Evolutionary conservation across 2,329 filamentous ascomycete species (phyloP).

Genomic region (Aspergillus pseudoviridinutans): DNA sequence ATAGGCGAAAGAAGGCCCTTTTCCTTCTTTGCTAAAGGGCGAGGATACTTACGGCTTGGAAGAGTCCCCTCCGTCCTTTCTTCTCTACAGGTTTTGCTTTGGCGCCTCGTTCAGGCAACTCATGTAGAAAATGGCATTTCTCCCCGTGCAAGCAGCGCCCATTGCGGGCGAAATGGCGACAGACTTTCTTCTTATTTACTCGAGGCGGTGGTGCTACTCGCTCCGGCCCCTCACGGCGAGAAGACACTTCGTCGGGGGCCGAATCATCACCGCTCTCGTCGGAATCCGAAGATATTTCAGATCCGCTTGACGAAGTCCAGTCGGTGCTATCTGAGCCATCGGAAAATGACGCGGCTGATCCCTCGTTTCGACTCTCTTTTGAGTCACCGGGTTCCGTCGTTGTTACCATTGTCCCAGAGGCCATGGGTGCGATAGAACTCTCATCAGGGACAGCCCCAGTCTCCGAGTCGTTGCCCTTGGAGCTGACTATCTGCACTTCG

Average conservation of each 20-base stretch:
- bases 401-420: not conserved
- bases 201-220: constrained; percentile 37
- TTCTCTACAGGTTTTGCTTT: constrained; percentile 27
- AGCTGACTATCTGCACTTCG: not conserved
- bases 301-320: constrained; percentile 39
- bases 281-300: constrained; percentile 21
- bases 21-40: not conserved
- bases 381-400: not conserved
- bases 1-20: not conserved
- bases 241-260: constrained; percentile 41
- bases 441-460: not conserved
- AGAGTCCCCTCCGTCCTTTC: constrained; percentile 39
- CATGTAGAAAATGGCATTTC: constrained; percentile 42
- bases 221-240: constrained; percentile 39
- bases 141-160: constrained; percentile 42
- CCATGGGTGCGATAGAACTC: not conserved
- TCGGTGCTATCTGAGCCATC: constrained; percentile 27
- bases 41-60: constrained; percentile 37
- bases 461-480: not conserved
- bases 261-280: constrained; percentile 29
- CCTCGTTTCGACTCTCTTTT: constrained; percentile 1
- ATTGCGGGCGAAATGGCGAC: constrained; percentile 39
- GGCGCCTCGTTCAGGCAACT: constrained; percentile 25
- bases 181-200: constrained; percentile 30
- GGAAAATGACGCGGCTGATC: constrained; percentile 10